Percentiles rank a stretch among this genome's conserved stretches.
Conservation (phyloP, 2,329 filamentous ascomycete genomes). For the Hypoxylon sp. region DNA sequence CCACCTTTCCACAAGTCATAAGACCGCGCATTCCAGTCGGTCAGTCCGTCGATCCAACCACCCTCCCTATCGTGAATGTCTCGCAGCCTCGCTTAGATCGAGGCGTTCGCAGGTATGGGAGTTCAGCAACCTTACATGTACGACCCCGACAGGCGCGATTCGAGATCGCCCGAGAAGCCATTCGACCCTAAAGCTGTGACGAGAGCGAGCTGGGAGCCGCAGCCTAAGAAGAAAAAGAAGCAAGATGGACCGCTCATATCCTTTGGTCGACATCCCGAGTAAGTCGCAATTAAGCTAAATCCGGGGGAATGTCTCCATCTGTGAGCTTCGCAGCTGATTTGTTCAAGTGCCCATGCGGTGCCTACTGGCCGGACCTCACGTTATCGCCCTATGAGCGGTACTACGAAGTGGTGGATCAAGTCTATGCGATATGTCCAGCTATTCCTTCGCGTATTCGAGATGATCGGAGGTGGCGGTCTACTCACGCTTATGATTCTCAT, state of each 20-base stretch:
- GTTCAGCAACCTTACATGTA: constrained; percentile 51
- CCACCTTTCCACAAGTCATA: constrained; percentile 27
- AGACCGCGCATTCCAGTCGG: constrained; percentile 41
- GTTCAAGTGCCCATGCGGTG: constrained; percentile 69
- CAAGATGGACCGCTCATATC: constrained; percentile 80
- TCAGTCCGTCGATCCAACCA: constrained; percentile 22
- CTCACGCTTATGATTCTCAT: constrained; percentile 84
- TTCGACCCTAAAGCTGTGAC: constrained; percentile 86
- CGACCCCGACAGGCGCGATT: constrained; percentile 47
- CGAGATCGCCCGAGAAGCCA: constrained; percentile 46
- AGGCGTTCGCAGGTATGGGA: constrained; percentile 47
- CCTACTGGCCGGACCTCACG: constrained; percentile 71
- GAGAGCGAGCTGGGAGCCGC: constrained; percentile 78
- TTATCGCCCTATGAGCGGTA: constrained; percentile 75
- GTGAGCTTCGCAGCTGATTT: constrained; percentile 19
- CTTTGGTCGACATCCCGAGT: constrained; percentile 91
- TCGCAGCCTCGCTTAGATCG: constrained; percentile 39
- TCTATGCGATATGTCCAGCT: constrained; percentile 77
- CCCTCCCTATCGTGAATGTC: constrained; percentile 35
- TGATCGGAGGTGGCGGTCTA: constrained; percentile 77
- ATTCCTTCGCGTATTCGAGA: constrained; percentile 72
- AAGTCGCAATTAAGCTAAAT: constrained; percentile 52
- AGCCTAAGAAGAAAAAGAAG: constrained; percentile 74
- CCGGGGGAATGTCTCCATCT: neutral
- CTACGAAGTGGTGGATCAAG: constrained; percentile 78